Percentiles rank a stretch among this genome's conserved stretches.
These are phyloP conservation scores for Claviceps digitariae DNA, from an alignment of 2,329 filamentous ascomycete genomes.

Conservation along the genomic window DNA sequence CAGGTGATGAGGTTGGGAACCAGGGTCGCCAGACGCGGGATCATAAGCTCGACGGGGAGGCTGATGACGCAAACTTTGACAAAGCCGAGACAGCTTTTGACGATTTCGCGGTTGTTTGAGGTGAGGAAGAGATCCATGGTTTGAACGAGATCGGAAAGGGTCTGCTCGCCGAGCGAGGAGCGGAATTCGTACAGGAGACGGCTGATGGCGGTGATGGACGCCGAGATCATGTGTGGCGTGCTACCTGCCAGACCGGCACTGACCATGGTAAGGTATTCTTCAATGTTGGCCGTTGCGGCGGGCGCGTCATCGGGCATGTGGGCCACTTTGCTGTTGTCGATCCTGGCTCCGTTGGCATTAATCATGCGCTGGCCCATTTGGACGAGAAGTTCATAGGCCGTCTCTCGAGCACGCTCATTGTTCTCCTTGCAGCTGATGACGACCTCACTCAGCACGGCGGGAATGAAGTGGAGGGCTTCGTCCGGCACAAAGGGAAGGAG, in stretches of 20 bases:
- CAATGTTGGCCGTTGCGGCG: conserved; percentile 64
- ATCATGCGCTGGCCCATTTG: conserved; percentile 73
- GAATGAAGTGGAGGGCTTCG: conserved; percentile 80
- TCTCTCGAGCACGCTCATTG: conserved; percentile 83
- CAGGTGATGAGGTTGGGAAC: conserved; percentile 88
- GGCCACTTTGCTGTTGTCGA: conserved; percentile 75
- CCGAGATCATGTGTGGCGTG: conserved; percentile 94
- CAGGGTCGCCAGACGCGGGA: conserved; percentile 60
- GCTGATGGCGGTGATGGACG: conserved; percentile 87
- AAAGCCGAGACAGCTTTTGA: conserved; percentile 86
- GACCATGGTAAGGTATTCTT: conserved; percentile 98
- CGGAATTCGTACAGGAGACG: conserved; percentile 91
- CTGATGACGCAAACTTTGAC: conserved; percentile 91
- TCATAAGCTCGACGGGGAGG: conserved; percentile 65
- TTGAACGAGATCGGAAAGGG: conserved; percentile 73
- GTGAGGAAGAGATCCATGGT: conserved; percentile 95
- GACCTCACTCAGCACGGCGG: conserved; percentile 80
- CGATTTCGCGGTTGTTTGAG: conserved; percentile 93
- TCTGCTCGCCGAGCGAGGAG: conserved; percentile 49
- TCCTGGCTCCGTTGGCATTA: conserved; percentile 50
- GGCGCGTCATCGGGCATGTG: conserved; percentile 76
- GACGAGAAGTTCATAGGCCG: conserved; percentile 81
- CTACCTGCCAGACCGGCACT: conserved; percentile 86
- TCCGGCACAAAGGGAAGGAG: conserved; percentile 68
- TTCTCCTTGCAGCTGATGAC: conserved; percentile 96